Conservation (phyloP, 116 monocot genomes). For the Iris pallida region DNA sequence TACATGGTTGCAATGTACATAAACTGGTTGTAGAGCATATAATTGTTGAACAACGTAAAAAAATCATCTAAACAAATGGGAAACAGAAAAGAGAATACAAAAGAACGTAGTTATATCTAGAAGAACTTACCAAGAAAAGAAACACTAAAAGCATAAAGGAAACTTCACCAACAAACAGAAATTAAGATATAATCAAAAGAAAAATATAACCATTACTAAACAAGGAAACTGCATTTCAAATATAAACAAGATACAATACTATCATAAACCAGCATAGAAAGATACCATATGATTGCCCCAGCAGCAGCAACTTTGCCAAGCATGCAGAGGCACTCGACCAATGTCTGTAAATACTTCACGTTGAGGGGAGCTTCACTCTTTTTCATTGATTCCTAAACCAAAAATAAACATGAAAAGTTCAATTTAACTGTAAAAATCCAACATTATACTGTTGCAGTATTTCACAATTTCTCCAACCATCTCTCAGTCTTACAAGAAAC, state of each 20-base stretch:
- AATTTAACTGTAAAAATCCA: slow-evolving; percentile 2
- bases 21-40: no score
- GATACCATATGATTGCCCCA: slow-evolving; percentile 92
- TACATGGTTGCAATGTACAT: no score
- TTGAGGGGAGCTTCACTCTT: slow-evolving; percentile 61
- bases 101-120: no score
- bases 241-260: not conserved
- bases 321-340: slow-evolving; percentile 95
- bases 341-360: slow-evolving; percentile 76
- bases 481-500: slow-evolving; percentile 63
- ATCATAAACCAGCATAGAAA: not conserved
- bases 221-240: no score
- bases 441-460: not conserved
- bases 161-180: no score
- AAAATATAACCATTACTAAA: no score
- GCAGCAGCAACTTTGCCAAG: slow-evolving; percentile 99
- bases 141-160: no score
- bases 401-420: slow-evolving; percentile 7
- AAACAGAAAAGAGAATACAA: no score
- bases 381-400: slow-evolving; percentile 77
- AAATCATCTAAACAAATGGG: no score
- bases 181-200: no score
- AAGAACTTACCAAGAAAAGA: no score
- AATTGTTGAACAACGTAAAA: no score
- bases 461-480: slow-evolving; percentile 10